These are phyloP conservation scores for Trametes coccinea DNA, from an alignment of 768 basidiomycete genomes.

Conservation along the genomic window DNA sequence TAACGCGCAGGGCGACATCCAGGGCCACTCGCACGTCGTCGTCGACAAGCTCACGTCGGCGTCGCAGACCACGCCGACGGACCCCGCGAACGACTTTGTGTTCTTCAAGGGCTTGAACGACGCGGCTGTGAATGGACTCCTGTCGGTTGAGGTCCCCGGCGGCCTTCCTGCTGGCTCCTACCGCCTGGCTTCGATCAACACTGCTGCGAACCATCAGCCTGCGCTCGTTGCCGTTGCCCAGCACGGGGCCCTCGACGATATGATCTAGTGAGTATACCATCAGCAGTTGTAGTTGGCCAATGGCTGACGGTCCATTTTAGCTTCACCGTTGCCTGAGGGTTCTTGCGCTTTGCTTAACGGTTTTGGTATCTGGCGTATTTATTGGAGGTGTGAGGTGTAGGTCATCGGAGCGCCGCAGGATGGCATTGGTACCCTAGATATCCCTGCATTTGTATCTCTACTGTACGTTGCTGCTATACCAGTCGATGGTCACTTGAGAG, in stretches of 20 bases:
- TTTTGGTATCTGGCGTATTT: conserved; percentile 10
- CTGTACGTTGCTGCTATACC: not conserved
- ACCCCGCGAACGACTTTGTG: conserved; percentile 50
- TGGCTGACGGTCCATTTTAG: conserved; percentile 3
- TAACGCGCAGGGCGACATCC: conserved; percentile 48
- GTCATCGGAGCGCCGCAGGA: conserved; percentile 4
- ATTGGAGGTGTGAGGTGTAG: conserved; percentile 6
- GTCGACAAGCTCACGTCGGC: conserved; percentile 53
- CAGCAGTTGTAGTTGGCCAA: not conserved
- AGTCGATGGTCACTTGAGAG: not conserved
- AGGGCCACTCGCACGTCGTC: conserved; percentile 66
- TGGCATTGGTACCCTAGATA: not conserved
- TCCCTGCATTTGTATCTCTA: conserved; percentile 5
- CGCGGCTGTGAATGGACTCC: conserved; percentile 44
- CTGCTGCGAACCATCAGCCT: conserved; percentile 45
- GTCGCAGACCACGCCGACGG: conserved; percentile 46
- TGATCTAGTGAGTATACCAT: conserved; percentile 30
- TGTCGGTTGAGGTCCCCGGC: conserved; percentile 48
- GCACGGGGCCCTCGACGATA: conserved; percentile 40
- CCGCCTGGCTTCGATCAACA: conserved; percentile 44
- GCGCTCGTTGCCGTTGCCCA: conserved; percentile 39
- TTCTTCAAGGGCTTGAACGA: conserved; percentile 60
- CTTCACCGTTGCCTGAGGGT: conserved; percentile 23
- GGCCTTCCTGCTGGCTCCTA: conserved; percentile 58
- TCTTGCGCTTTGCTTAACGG: not conserved